Evolutionary conservation across 371 early-diverging fungal species (phyloP).

Genomic region (Mucor sp.): DNA sequence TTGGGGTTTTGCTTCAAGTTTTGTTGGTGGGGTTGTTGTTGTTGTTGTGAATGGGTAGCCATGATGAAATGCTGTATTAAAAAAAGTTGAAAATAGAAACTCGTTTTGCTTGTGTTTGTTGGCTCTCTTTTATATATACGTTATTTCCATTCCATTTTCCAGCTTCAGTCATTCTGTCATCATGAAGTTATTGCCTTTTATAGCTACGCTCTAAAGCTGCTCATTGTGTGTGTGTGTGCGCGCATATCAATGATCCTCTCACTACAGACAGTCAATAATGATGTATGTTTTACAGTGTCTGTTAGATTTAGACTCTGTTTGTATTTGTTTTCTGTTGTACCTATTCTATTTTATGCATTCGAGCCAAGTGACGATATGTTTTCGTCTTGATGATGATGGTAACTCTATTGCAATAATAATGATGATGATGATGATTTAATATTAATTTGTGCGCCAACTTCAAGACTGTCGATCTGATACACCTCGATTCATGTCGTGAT

Average conservation of each 20-base stretch:
- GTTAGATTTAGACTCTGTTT: background rate
- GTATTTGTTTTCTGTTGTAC: background rate
- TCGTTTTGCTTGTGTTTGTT: background rate
- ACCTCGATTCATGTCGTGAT: too few species aligned
- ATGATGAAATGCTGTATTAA: background rate
- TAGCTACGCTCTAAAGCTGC: background rate
- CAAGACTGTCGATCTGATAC: too few species aligned
- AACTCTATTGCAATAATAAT: too few species aligned
- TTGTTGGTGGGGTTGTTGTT: background rate
- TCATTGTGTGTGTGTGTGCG: background rate
- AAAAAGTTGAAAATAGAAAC: background rate
- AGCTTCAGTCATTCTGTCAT: constrained; percentile 16
- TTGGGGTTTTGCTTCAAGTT: background rate
- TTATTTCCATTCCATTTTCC: background rate
- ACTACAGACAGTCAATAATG: background rate
- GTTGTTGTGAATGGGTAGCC: background rate
- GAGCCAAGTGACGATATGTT: constrained; percentile 6
- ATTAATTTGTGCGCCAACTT: too few species aligned
- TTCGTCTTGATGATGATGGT: constrained; percentile 11
- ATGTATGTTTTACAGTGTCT: background rate
- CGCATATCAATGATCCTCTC: background rate
- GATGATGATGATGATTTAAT: background rate
- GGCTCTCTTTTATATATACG: background rate
- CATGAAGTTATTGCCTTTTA: constrained; percentile 9
- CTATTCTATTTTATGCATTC: background rate